Conservation (phyloP, 2,329 filamentous ascomycete species). For the Monilinia laxa region DNA sequence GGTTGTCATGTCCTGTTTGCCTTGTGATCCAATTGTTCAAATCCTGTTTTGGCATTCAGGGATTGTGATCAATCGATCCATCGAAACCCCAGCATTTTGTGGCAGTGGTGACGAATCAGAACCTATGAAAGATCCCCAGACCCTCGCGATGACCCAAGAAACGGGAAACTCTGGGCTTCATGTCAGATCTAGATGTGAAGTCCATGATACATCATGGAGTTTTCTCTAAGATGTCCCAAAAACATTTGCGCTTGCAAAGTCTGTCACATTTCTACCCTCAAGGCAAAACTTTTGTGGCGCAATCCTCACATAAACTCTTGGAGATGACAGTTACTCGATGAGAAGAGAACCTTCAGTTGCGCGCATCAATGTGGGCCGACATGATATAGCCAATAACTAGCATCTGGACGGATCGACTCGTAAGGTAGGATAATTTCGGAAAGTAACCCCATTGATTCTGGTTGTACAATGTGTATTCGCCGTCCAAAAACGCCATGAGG, state of each 20-base stretch:
- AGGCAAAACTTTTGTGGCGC: background rate
- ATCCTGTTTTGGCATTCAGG: slow-evolving; percentile 19
- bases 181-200: too few species aligned
- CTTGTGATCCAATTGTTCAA: slow-evolving; percentile 1
- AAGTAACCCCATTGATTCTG: slow-evolving; percentile 5
- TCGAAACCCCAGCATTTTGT: background rate
- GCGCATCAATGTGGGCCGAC: background rate
- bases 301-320: background rate
- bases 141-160: too few species aligned
- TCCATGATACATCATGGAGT: too few species aligned
- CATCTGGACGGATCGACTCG: background rate
- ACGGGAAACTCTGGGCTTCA: background rate
- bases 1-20: background rate
- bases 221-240: background rate
- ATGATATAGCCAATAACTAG: background rate
- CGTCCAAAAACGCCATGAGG: slow-evolving; percentile 19
- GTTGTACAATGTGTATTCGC: slow-evolving; percentile 12
- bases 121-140: background rate
- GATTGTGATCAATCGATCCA: background rate
- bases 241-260: background rate
- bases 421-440: background rate
- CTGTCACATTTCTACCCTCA: background rate
- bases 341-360: background rate
- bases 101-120: background rate
- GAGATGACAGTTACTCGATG: background rate